Percentiles rank a stretch among this genome's conserved stretches.
These are phyloP conservation scores for Venturiaceae sp. DNA, from an alignment of 2,329 filamentous ascomycete genomes.

Conservation along the genomic window DNA sequence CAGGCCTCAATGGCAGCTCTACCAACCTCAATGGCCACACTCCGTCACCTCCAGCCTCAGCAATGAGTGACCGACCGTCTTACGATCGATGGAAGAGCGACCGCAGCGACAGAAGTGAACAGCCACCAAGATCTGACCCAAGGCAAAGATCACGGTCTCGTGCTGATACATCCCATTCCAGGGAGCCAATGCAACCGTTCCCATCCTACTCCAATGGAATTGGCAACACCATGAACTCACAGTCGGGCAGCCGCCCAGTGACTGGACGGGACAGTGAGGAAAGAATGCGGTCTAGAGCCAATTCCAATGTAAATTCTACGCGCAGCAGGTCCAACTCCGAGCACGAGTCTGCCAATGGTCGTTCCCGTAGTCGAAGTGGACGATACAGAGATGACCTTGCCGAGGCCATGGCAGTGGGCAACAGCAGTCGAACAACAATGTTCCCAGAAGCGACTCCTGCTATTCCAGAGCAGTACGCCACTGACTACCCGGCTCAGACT, in stretches of 20 bases:
- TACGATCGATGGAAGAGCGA: not conserved
- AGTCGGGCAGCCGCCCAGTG: not conserved
- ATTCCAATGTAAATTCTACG: constrained; percentile 3
- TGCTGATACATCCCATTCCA: not conserved
- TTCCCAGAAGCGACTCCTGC: constrained; percentile 2
- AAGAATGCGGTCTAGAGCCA: not conserved
- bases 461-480: constrained; percentile 8
- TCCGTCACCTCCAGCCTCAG: not conserved
- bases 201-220: not conserved
- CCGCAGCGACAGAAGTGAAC: not conserved
- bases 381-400: constrained; percentile 11
- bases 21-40: constrained; percentile 4
- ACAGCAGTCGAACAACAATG: constrained; percentile 6
- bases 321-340: constrained; percentile 10
- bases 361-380: constrained; percentile 9
- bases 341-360: constrained; percentile 6
- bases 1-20: constrained; percentile 41
- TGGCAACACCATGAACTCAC: not conserved
- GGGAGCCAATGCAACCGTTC: not conserved
- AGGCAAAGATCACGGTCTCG: not conserved
- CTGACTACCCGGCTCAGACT: not conserved
- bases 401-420: constrained; percentile 9
- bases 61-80: not conserved
- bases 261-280: constrained; percentile 6
- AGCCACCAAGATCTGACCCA: not conserved